Base-by-base conservation (phyloP, 73 alveolate genomes). In the Uronychia setigera region DNA sequence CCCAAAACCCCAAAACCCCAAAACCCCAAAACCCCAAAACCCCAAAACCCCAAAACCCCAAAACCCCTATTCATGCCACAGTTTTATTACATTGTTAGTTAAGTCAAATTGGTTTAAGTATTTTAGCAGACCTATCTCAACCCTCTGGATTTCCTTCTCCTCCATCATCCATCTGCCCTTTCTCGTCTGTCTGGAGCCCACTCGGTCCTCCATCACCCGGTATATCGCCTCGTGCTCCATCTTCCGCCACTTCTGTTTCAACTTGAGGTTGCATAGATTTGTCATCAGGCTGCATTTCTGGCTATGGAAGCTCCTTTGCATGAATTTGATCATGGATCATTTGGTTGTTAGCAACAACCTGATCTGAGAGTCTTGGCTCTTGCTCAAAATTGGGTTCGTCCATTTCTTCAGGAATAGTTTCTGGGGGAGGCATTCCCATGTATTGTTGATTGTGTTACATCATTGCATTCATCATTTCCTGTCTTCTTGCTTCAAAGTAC, bases 401-500 rank as follows among this genome's bases (percentile, higher is more conserved):
- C 67, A 46, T 46, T 19, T 46, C 67, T 46, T 46, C 67, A 46
- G 67, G 67, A 46, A 46, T 46, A 19, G 19, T 46, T 19, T 46
- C 67, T 11, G 67, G 67, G 19, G 67, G 67, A 46, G 67, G 67
- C 67, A 46, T 46, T 46, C 67, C 67, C 67, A 46, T 5, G 67
- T 46, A 46, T 46, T 46, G 67, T 46, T 46, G 67, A 28, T 83
- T 32, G 0, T 35, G 75, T 29, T 88, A 88, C 74, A 32, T 80
- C 1, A 84, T 74, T 1, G 58, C 82, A 30, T 88, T 88, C 28
- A 87, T 77, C 26, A 32, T 46, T 81, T 93, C 92, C 0, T 84
- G 82, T 78, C 95, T 96, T 83, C 92, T 91, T 60, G 80, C 87
- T 33, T 78, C 82, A 88, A 96, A 96, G 82, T 92, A 96, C 78